Base-by-base conservation (phyloP, 2,329 filamentous ascomycete genomes). In the Orbilia blumenaviensis region DNA sequence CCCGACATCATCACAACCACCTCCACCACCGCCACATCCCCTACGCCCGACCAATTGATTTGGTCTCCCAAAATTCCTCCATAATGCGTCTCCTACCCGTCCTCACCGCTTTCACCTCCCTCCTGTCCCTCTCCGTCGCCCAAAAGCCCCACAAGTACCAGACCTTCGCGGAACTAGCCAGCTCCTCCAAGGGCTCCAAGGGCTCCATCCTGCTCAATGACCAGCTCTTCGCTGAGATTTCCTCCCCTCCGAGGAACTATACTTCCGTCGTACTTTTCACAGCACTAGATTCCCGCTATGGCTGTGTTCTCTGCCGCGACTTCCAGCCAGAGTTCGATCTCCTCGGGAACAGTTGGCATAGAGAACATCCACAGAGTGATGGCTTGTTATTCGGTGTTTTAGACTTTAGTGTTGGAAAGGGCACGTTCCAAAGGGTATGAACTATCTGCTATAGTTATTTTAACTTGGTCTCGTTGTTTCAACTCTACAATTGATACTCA, bases 241-340 rank as follows among this genome's bases (percentile, higher is more conserved):
- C 92, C 2, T 84, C 88, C 14, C 84, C 88, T 0, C 93, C 94
- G 10, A 89, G 95, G 79, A 92, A 99, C 84, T 96, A 97, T 83
- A 89, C 89, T 41, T 87, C 91, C 27, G 90, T 90, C 1, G 88
- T 99, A 2, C 88, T 99, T 12, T 85, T 99, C 78, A 99, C 95
- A 0, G 95, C 95, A 38, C 84, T 94, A 81, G 94, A 97, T 79
- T 81, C 89, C 32, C 89, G 92, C 72, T 97, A 92, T 82, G 92
- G 91, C 75, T 99, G 95, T 83, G 86, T 89, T 79, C 86, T 98
- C 56, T 99, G 95, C 83, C 88, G 89, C 62, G 92, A 96, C 63
- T 97, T 99, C 83, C 92, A 97, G 83, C 91, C 94, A 0, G 95
- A 99, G 84, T 99, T 93, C 91, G 92, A 96, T 66, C 83, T 98